Evolutionary conservation across 768 basidiomycete species (phyloP), one percentile per base, ranked within the genome.

Genomic region (Leccinum disarticulatum): DNA sequence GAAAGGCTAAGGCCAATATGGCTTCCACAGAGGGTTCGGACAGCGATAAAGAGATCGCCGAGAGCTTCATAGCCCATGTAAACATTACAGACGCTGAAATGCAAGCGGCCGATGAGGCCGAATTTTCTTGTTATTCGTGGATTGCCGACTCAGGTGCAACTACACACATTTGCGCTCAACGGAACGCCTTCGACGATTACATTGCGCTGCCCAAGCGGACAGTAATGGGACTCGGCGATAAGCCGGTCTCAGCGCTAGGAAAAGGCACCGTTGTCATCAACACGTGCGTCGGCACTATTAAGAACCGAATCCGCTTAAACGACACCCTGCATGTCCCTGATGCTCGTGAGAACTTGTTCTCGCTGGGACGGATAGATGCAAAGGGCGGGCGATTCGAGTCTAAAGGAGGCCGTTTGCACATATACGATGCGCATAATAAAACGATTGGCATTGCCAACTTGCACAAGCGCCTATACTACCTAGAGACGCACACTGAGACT

Each of bases 51-150:
- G 48, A 41, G 8, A 8, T n/a, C 4, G 7, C 14, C 1, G 5
- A 43, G n/a, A 43, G 41, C n/a, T 43, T 43, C 15, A 15, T 43
- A 17, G 15, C 41, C 14, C 15, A 43, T 43, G n/a, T 19, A 43
- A 43, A 8, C 5, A 17, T 43, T 15, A 43, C 3, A 2, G 41
- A 43, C 17, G 17, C n/a, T 43, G 41, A n/a, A 43, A 43, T 43
- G n/a, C 17, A 8, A 17, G 41, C 17, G 41, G 41, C 41, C n/a
- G 41, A 43, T 1, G n/a, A 43, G 41, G 41, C n/a, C 41, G 41
- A 19, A 0, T 43, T 43, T 19, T 43, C 41, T 38, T 38, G 28
- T 55, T 58, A 61, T 3, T 49, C 15, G 2, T 66, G 63, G 65
- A 30, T 66, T 5, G 56, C 47, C 0, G 51, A 61, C 8, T 55